These are phyloP conservation scores for Mycena kentingensis DNA, from an alignment of 768 basidiomycete genomes.

Conservation along the genomic window DNA sequence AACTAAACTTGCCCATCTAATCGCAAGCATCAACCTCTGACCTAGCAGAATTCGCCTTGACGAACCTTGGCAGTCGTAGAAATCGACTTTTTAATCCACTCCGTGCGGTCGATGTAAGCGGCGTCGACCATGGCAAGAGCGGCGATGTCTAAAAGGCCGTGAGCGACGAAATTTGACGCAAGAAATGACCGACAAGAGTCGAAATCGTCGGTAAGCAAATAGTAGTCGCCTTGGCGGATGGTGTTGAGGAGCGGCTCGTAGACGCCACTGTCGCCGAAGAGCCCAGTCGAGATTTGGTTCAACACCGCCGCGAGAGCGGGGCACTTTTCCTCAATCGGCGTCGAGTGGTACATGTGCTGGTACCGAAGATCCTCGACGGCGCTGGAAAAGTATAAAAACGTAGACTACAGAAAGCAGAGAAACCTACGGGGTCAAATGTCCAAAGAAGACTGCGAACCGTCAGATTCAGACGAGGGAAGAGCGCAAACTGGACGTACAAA, in stretches of 20 bases:
- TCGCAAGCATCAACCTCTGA: neutral
- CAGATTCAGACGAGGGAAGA: conserved; percentile 8
- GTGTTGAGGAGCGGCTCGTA: conserved; percentile 89
- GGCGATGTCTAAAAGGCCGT: conserved; percentile 60
- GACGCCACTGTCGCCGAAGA: conserved; percentile 77
- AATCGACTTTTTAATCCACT: conserved; percentile 94
- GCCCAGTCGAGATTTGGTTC: conserved; percentile 70
- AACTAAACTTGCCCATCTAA: conserved; percentile 96
- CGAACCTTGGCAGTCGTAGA: conserved; percentile 73
- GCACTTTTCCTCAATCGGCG: conserved; percentile 80
- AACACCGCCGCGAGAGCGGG: conserved; percentile 80
- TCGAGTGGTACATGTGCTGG: conserved; percentile 81
- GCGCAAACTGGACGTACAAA: conserved; percentile 60
- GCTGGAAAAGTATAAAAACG: conserved; percentile 25
- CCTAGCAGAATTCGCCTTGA: neutral
- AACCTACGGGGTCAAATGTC: conserved; percentile 72
- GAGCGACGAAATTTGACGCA: neutral
- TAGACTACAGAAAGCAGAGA: neutral
- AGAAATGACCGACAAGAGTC: conserved; percentile 70
- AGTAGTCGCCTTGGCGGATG: conserved; percentile 74
- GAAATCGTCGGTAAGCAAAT: conserved; percentile 90
- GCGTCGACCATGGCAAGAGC: conserved; percentile 88
- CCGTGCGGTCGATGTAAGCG: conserved; percentile 77
- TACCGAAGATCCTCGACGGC: conserved; percentile 86
- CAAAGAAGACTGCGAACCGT: conserved; percentile 73